Evolutionary conservation across 805 yeast genomes (phyloP).

Genomic region (Wickerhamomyces tratensis): DNA sequence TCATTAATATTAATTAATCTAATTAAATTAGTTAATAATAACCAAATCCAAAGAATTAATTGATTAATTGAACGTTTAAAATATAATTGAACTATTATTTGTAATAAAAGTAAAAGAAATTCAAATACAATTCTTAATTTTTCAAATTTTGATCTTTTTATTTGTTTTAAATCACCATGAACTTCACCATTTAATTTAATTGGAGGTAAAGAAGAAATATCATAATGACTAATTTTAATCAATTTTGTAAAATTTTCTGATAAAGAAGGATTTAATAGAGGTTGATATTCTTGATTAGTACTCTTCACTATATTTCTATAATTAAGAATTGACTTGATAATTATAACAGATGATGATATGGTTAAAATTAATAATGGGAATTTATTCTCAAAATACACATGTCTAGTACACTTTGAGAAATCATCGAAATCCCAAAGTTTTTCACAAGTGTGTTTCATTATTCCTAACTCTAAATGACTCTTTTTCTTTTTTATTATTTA

Average conservation of each 20-base stretch:
- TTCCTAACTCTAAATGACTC: no score
- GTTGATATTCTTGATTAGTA: slow-evolving; percentile 1
- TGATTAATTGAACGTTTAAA: slow-evolving; percentile 9
- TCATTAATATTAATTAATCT: slow-evolving; percentile 26
- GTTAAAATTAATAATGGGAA: slow-evolving; percentile 26
- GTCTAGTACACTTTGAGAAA: slow-evolving; percentile 41
- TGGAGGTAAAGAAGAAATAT: slow-evolving; percentile 44
- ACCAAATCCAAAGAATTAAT: slow-evolving; percentile 21
- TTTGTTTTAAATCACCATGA: slow-evolving; percentile 40
- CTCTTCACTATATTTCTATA: slow-evolving; percentile 3
- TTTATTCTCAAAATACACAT: slow-evolving; percentile 26
- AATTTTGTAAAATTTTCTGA: slow-evolving; percentile 30
- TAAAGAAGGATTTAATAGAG: slow-evolving; percentile 1
- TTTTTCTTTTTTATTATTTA: no score
- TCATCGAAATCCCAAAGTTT: slow-evolving; percentile 53
- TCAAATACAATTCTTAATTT: slow-evolving; percentile 44
- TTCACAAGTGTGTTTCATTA: background rate
- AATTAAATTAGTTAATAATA: slow-evolving; percentile 19
- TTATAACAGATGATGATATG: slow-evolving; percentile 10
- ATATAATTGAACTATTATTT: slow-evolving; percentile 23
- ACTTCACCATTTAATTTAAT: slow-evolving; percentile 51
- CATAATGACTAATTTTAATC: slow-evolving; percentile 41
- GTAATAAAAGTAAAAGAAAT: slow-evolving; percentile 31
- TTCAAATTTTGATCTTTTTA: slow-evolving; percentile 42
- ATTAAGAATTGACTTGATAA: slow-evolving; percentile 5